phyloP scores from a whole-genome alignment of 306 rosid genomes.

The Vigna mungo region DNA sequence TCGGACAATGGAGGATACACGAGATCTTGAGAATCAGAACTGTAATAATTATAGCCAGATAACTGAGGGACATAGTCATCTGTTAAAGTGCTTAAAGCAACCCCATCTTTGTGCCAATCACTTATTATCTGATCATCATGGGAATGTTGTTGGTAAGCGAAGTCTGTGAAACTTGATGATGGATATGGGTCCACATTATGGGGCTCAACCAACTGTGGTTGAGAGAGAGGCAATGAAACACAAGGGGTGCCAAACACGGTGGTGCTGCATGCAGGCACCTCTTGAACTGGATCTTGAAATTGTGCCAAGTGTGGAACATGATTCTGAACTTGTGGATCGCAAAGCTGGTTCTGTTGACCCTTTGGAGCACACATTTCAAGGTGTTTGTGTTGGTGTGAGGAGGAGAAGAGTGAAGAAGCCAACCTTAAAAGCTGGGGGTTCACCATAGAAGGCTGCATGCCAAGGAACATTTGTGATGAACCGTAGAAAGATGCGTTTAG shows the following conservation, averaged over 20 bases:
- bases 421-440: constrained; percentile 75
- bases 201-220: constrained; percentile 46
- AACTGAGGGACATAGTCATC: constrained; percentile 49
- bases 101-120: constrained; percentile 52
- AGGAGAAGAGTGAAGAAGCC: constrained; percentile 71
- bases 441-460: constrained; percentile 56
- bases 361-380: constrained; percentile 19
- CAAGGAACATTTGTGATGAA: constrained; percentile 62
- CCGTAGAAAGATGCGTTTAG: constrained; percentile 60
- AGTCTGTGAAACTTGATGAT: constrained; percentile 48
- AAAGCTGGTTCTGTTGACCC: constrained; percentile 47
- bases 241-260: constrained; percentile 25
- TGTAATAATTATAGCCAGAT: constrained; percentile 45
- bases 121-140: constrained; percentile 19
- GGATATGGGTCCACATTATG: constrained; percentile 49
- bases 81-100: constrained; percentile 35
- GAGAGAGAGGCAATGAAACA: constrained; percentile 48
- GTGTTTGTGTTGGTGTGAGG: constrained; percentile 51
- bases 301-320: constrained; percentile 47
- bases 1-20: constrained; percentile 51
- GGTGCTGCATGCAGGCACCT: constrained; percentile 8
- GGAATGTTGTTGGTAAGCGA: constrained; percentile 49
- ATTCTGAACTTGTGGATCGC: constrained; percentile 45
- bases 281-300: constrained; percentile 45
- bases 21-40: constrained; percentile 40